Evolutionary conservation across 2,329 filamentous ascomycete genomes (phyloP), one percentile per base, ranked within the genome.

Genomic region (Trichoderma sp.): DNA sequence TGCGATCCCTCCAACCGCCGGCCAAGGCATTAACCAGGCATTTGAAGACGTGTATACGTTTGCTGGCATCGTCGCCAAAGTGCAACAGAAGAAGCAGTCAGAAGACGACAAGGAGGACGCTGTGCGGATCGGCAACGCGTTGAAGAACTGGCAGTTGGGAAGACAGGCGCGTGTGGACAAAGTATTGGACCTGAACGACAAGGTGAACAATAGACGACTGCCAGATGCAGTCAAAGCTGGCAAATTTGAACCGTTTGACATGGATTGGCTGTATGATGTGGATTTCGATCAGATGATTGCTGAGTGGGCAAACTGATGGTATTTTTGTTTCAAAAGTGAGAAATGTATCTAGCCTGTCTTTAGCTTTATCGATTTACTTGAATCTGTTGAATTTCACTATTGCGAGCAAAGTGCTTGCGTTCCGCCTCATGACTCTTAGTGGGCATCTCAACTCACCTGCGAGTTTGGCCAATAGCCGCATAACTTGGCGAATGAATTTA

Each of bases 1-100:
- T 63, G 84, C 82, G 0, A 81, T 86, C 16, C 83, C 83, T 0
- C 84, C 83, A 0, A 81, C 81, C 0, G 81, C 82, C 0, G 83
- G 84, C 0, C 83, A 85, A 70, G 82, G 84, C 0, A 78, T 81
- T 0, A 84, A 83, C 66, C 81, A 84, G 58, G 82, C 82, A 0
- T 82, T 84, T 40, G 85, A 87, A 70, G 85, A 88, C 69, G 81
- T 83, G 0, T 83, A 82, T 64, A 81, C 79, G 0, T 78, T 86
- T 29, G 80, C 83, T 2, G 73, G 82, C 3, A 71, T 86, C 66
- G 82, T 67, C 74, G 73, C 31, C 72, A 79, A 69, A 35, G 68
- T 35, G 68, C 70, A 71, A 37, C 13, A 74, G 69, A n/a, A 73
- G 79, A 58, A 72, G 72, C 31, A 53, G 33, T 53, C 40, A 7